Base-by-base conservation (phyloP, 257 asterid genomes). In the Scutellaria galericulata region DNA sequence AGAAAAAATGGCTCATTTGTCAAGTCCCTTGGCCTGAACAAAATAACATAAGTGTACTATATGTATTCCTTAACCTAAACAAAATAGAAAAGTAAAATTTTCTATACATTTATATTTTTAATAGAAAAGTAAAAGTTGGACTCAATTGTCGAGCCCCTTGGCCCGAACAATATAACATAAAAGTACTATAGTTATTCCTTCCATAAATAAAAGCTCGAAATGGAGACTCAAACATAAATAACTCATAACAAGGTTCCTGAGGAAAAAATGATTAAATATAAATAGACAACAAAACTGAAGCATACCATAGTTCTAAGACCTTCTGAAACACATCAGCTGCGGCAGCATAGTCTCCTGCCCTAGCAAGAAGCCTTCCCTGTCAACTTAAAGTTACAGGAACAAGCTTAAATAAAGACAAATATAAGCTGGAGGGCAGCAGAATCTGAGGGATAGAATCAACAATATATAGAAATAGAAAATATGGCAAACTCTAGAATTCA, bases 361-460 rank as follows among this genome's bases (percentile, higher is more conserved):
- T 89, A 65, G 98, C 98, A 81, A 88, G 98, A 85, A 95, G 98
- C 83, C 88, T 86, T 79, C 99, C 99, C 99, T 95, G 98, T 94
- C 92, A 89, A 94, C 96, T 94, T 94, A 84, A 76, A 89, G 91
- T 86, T 86, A 85, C 86, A 86, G 84, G 82, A 76, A 77, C 88
- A 86, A 74, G 79, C 84, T 89, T 80, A 80, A 80, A 69, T 27
- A 76, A 73, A 76, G 70, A 70, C 71, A 65, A 61, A 70, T 9
- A 31, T 57, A 51, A 48, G 73, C 77, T 60, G 66, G 37, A 27
- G 64, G 53, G 52, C 22, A 54, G 11, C 10, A 18, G 74, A 77
- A 55, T 40, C 5, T 50, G 59, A 69, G 75, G 27, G 57, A 42
- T 9, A 54, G 42, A 60, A 52, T 46, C 31, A 65, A 65, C 67